A percentile compares a stretch with the other conserved stretches of the same genome.
Evolutionary conservation across 192 early-diverging fungal genomes (phyloP).

Genomic region (Podila clonocystis): DNA sequence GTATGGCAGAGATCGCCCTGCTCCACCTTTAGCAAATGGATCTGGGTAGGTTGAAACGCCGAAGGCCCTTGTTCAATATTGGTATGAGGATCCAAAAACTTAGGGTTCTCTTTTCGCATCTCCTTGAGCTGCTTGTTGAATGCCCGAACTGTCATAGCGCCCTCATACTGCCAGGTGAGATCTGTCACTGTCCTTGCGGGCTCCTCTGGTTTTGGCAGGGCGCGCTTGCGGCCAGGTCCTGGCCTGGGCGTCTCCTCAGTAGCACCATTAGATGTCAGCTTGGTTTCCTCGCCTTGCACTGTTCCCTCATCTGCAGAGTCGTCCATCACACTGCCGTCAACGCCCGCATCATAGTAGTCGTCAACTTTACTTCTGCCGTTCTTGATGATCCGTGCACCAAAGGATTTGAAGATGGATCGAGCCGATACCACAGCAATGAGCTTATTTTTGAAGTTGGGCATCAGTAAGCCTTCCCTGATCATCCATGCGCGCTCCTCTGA

Average conservation of each 20-base stretch:
- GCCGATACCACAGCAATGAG: constrained; percentile 78
- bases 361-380: constrained; percentile 66
- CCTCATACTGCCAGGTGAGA: constrained; percentile 64
- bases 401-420: constrained; percentile 75
- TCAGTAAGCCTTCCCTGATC: constrained; percentile 67
- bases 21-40: constrained; percentile 16
- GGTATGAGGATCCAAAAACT: constrained; percentile 67
- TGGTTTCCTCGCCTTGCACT: constrained; percentile 19
- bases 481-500: constrained; percentile 81
- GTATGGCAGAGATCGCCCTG: neutral
- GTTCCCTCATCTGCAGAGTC: constrained; percentile 30
- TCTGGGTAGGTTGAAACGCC: constrained; percentile 57
- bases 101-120: constrained; percentile 53
- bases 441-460: constrained; percentile 72
- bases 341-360: constrained; percentile 75
- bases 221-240: constrained; percentile 18
- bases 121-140: constrained; percentile 60
- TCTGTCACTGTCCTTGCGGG: constrained; percentile 23
- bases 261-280: neutral
- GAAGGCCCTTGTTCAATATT: constrained; percentile 63
- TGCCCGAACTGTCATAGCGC: constrained; percentile 58
- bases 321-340: constrained; percentile 35
- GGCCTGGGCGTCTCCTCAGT: constrained; percentile 5
- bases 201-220: constrained; percentile 14
- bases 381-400: constrained; percentile 74